Conservation (phyloP, 225 moss, liverwort and hornwort species). For the Polytrichum formosum region DNA sequence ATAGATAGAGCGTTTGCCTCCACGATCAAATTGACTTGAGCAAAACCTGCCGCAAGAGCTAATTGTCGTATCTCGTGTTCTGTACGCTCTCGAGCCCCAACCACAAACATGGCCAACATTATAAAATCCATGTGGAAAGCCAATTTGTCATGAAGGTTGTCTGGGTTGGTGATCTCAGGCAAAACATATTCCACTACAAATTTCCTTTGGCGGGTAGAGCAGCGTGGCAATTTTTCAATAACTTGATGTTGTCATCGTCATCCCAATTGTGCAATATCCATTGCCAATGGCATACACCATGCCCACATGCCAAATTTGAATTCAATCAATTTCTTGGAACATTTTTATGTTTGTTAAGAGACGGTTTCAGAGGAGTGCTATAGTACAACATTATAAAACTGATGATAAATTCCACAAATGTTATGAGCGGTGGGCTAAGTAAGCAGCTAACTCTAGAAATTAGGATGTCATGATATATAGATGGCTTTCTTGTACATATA, state of each 20-base stretch:
- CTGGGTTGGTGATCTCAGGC: neutral
- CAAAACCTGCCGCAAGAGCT: neutral
- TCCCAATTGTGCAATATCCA: constrained; percentile 37
- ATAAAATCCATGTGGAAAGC: neutral
- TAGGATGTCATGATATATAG: too few species aligned
- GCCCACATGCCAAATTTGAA: too few species aligned
- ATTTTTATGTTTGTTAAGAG: too few species aligned
- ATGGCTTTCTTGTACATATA: too few species aligned
- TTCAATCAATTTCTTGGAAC: too few species aligned
- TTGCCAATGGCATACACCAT: constrained; percentile 1
- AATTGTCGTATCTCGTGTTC: neutral
- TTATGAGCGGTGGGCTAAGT: too few species aligned
- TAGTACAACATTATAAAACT: too few species aligned
- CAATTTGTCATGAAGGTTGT: neutral
- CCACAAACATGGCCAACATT: neutral
- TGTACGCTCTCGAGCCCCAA: neutral
- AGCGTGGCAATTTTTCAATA: constrained; percentile 23
- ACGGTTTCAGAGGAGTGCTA: too few species aligned
- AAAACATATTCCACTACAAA: constrained; percentile 16
- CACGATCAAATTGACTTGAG: neutral
- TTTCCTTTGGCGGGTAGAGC: constrained; percentile 27
- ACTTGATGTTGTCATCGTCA: constrained; percentile 16
- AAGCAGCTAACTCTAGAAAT: too few species aligned
- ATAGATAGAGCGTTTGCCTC: neutral
- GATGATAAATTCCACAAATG: too few species aligned